Evolutionary conservation across 1,284 basidiomycete genomes (phyloP).

Genomic region (Ustilago loliicola): DNA sequence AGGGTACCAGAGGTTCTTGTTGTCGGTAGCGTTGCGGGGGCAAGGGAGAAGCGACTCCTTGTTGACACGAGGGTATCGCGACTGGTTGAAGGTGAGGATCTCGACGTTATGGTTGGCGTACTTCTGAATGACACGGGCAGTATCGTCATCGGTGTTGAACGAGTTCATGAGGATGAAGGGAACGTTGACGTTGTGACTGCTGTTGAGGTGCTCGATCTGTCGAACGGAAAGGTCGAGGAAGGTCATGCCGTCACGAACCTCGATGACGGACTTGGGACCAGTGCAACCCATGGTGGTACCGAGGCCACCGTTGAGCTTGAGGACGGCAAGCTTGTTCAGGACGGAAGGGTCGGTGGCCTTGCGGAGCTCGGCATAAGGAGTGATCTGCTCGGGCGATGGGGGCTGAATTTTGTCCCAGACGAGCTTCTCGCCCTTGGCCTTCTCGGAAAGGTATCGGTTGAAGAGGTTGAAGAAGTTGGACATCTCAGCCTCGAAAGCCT

Average conservation of each 20-base stretch:
- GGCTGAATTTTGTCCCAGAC: conserved; percentile 98
- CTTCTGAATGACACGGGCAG: conserved; percentile 89
- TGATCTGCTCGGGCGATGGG: conserved; percentile 91
- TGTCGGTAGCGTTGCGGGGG: conserved; percentile 85
- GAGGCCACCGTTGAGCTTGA: conserved; percentile 99
- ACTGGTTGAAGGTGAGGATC: conserved; percentile 88
- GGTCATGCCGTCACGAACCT: conserved; percentile 88
- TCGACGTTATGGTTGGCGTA: conserved; percentile 82
- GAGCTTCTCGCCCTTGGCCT: conserved; percentile 92
- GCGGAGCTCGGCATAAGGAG: conserved; percentile 83
- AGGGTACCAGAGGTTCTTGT: conserved; percentile 94
- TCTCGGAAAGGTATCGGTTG: conserved; percentile 95
- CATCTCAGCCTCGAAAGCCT: conserved; percentile 99
- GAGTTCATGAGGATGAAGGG: conserved; percentile 99
- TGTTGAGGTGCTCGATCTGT: conserved; percentile 88
- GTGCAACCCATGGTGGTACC: conserved; percentile 94
- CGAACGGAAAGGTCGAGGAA: conserved; percentile 97
- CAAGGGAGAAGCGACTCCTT: conserved; percentile 93
- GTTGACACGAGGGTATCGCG: conserved; percentile 95
- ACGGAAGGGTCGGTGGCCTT: conserved; percentile 65
- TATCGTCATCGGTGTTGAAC: conserved; percentile 86
- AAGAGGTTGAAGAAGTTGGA: conserved; percentile 98
- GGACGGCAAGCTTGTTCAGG: conserved; percentile 82
- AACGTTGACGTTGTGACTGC: conserved; percentile 79
- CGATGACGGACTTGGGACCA: conserved; percentile 75